A percentile compares a stretch with the other conserved stretches of the same genome.
Conservation (phyloP, 371 early-diverging fungal species). For the Rhizopus arrhizus region DNA sequence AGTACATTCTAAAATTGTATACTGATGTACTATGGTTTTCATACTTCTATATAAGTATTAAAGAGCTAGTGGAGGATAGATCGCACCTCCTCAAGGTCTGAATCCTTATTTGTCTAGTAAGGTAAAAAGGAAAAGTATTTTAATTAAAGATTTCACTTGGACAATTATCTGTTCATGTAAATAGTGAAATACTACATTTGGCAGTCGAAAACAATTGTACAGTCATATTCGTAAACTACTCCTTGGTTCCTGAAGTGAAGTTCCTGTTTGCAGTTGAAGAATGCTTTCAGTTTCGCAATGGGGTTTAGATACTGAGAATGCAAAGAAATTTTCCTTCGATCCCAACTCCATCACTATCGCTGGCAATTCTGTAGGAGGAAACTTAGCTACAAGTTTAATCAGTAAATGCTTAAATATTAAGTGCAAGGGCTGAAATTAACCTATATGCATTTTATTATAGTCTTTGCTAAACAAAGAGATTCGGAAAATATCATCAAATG, state of each 20-base stretch:
- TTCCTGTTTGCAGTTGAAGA: constrained; percentile 28
- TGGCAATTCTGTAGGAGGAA: constrained; percentile 39
- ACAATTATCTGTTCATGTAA: too few species aligned
- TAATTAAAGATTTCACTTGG: too few species aligned
- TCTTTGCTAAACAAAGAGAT: constrained; percentile 26
- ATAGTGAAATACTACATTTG: too few species aligned
- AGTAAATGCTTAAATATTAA: constrained; percentile 18
- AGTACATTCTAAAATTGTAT: too few species aligned
- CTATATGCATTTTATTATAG: constrained; percentile 10
- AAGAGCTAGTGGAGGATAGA: too few species aligned
- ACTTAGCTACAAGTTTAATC: constrained; percentile 27
- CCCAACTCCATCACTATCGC: constrained; percentile 14
- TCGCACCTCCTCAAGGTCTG: too few species aligned
- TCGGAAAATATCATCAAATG: constrained; percentile 14
- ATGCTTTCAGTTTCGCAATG: constrained; percentile 15
- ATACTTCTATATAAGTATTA: too few species aligned
- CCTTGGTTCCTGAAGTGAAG: constrained; percentile 24
- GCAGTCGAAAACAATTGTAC: constrained; percentile 9
- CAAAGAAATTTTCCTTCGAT: constrained; percentile 13
- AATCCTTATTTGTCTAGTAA: too few species aligned
- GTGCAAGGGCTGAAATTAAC: neutral
- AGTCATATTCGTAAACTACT: constrained; percentile 26
- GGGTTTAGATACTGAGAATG: constrained; percentile 12
- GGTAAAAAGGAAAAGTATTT: too few species aligned
- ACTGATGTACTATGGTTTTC: too few species aligned